phyloP scores from a whole-genome alignment of 768 basidiomycete genomes.

The Collybiopsis luxurians region DNA sequence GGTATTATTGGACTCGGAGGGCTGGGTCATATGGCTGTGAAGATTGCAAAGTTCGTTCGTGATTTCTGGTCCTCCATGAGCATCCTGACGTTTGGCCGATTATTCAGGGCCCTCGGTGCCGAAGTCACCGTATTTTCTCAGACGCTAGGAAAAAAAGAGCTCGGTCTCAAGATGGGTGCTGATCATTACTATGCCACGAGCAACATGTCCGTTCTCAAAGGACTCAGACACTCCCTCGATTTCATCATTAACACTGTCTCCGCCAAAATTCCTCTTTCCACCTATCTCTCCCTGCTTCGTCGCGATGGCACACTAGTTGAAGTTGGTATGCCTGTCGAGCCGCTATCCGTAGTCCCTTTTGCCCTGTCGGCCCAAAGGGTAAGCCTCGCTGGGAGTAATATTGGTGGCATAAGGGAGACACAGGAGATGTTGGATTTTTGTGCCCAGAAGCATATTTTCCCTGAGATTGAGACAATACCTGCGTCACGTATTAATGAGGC shows the following conservation, averaged over 20 bases:
- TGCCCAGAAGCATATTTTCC: neutral
- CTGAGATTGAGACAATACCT: neutral
- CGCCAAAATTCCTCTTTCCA: conserved; percentile 13
- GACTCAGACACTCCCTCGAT: conserved; percentile 30
- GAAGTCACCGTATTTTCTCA: conserved; percentile 51
- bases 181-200: conserved; percentile 37
- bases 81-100: conserved; percentile 28
- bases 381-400: neutral
- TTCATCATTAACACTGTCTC: conserved; percentile 30
- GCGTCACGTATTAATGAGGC: conserved; percentile 4
- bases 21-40: conserved; percentile 29
- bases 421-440: conserved; percentile 9
- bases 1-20: conserved; percentile 69
- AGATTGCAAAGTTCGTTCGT: conserved; percentile 4
- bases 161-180: conserved; percentile 49
- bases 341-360: neutral
- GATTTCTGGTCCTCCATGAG: neutral
- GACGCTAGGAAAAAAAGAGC: conserved; percentile 38
- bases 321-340: neutral
- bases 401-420: conserved; percentile 4
- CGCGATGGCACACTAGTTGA: conserved; percentile 4
- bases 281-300: conserved; percentile 1
- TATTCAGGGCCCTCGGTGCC: conserved; percentile 43
- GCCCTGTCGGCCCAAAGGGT: neutral
- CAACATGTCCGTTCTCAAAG: conserved; percentile 32